These are phyloP conservation scores for Cladosporium oxysporum DNA, from an alignment of 2,329 filamentous ascomycete genomes.

Conservation along the genomic window DNA sequence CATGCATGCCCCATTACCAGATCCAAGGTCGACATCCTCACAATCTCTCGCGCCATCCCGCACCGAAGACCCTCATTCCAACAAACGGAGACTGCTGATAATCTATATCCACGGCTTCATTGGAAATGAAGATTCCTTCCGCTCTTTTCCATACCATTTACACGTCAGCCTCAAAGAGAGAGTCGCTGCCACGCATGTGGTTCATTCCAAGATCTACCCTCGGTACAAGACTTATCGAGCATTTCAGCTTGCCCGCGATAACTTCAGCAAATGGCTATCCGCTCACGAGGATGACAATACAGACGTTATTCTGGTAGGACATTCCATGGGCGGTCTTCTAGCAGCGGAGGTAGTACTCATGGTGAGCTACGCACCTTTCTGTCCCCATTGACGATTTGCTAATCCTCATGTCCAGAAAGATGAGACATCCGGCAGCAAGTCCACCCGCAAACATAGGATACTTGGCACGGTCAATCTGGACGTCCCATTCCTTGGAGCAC, in stretches of 20 bases:
- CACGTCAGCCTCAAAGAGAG: conserved; percentile 70
- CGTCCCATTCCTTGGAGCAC: conserved; percentile 82
- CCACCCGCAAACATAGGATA: conserved; percentile 65
- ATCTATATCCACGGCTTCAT: conserved; percentile 90
- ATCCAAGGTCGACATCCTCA: too few species aligned
- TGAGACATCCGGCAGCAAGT: conserved; percentile 22
- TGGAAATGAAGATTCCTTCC: conserved; percentile 83
- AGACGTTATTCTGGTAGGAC: conserved; percentile 80
- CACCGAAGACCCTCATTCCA: too few species aligned
- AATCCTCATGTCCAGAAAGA: background rate
- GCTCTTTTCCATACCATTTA: conserved; percentile 82
- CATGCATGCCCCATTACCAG: too few species aligned
- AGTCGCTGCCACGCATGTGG: conserved; percentile 70
- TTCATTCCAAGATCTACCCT: conserved; percentile 85
- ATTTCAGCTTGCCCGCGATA: conserved; percentile 73
- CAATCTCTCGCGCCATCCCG: too few species aligned
- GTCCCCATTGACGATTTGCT: background rate
- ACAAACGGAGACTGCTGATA: conserved; percentile 63
- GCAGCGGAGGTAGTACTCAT: conserved; percentile 76
- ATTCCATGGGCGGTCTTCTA: conserved; percentile 86
- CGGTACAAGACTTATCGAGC: conserved; percentile 74
- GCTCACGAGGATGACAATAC: conserved; percentile 73
- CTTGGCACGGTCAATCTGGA: conserved; percentile 81
- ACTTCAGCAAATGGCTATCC: conserved; percentile 78
- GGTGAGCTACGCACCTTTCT: conserved; percentile 23